phyloP scores from a whole-genome alignment of 495 filamentous ascomycete species.

The Aspergillus taichungensis region DNA sequence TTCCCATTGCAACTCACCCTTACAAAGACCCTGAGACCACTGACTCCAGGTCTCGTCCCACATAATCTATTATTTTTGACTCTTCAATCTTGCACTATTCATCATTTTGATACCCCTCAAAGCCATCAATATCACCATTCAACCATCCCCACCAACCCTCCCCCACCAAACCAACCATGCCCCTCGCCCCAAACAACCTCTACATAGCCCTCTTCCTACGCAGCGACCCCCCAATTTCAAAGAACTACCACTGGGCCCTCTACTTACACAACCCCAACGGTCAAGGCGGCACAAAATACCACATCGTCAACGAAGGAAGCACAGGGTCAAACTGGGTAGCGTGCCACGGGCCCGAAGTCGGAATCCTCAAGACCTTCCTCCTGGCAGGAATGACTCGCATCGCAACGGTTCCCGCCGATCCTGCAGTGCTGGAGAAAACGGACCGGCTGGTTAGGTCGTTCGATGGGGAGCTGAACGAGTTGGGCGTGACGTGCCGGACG shows the following conservation, averaged over 20 bases:
- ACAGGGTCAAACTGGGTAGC: slow-evolving; percentile 4
- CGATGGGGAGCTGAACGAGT: background rate
- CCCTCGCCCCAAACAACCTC: slow-evolving; percentile 4
- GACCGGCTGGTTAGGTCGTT: slow-evolving; percentile 1
- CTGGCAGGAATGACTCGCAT: slow-evolving; percentile 12
- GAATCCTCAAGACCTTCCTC: slow-evolving; percentile 9
- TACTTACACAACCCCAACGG: slow-evolving; percentile 6
- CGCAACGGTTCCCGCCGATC: slow-evolving; percentile 1
- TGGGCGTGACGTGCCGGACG: slow-evolving; percentile 4
- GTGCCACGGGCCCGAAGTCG: slow-evolving; percentile 3
- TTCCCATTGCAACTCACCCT: too few relatives aligned
- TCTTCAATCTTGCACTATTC: too few relatives aligned
- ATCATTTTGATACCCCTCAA: background rate
- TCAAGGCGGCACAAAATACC: slow-evolving; percentile 11
- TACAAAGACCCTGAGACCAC: too few relatives aligned
- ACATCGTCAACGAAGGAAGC: slow-evolving; percentile 8
- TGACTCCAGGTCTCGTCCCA: too few relatives aligned
- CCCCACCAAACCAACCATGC: background rate
- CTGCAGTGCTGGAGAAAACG: background rate
- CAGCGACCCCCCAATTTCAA: slow-evolving; percentile 9
- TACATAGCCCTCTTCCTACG: slow-evolving; percentile 11
- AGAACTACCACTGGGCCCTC: slow-evolving; percentile 17
- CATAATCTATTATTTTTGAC: too few relatives aligned
- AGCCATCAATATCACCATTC: background rate
- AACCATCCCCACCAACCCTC: background rate